Conservation (phyloP, 1,284 basidiomycete genomes). For the Moesziomyces sp. region DNA sequence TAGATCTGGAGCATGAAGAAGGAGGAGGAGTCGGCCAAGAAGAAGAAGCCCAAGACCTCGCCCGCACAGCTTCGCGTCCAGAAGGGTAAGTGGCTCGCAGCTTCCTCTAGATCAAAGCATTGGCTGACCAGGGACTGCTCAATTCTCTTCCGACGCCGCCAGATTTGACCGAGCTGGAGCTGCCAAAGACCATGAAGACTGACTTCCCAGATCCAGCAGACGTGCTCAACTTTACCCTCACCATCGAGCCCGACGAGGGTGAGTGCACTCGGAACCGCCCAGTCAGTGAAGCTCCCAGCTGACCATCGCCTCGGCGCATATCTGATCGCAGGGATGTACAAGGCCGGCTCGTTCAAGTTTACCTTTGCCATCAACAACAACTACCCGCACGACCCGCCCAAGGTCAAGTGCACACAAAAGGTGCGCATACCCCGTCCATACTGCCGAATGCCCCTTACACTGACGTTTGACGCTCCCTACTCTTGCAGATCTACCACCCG, state of each 20-base stretch:
- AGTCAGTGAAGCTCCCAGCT: not conserved
- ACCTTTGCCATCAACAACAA: conserved; percentile 95
- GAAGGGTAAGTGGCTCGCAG: conserved; percentile 77
- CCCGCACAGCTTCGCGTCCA: conserved; percentile 97
- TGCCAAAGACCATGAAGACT: conserved; percentile 95
- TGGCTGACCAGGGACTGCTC: not conserved
- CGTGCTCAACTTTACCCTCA: conserved; percentile 94
- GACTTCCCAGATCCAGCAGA: conserved; percentile 89
- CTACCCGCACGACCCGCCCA: conserved; percentile 98
- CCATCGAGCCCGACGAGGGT: conserved; percentile 97
- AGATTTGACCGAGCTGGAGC: conserved; percentile 97
- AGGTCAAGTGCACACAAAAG: conserved; percentile 95
- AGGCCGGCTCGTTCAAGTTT: conserved; percentile 91
- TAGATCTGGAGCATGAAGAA: conserved; percentile 67
- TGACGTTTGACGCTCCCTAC: not conserved
- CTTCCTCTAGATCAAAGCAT: not conserved
- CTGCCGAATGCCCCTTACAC: too few relatives aligned
- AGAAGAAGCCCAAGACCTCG: conserved; percentile 78
- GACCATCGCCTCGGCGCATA: not conserved
- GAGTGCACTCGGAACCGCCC: conserved; percentile 16
- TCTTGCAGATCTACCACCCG: conserved; percentile 91
- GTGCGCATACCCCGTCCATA: conserved; percentile 70
- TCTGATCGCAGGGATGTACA: conserved; percentile 85
- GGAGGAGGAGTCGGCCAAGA: conserved; percentile 62
- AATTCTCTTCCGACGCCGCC: conserved; percentile 10